Base-by-base conservation (phyloP, 306 rosid genomes). In the Vigna hirtella region DNA sequence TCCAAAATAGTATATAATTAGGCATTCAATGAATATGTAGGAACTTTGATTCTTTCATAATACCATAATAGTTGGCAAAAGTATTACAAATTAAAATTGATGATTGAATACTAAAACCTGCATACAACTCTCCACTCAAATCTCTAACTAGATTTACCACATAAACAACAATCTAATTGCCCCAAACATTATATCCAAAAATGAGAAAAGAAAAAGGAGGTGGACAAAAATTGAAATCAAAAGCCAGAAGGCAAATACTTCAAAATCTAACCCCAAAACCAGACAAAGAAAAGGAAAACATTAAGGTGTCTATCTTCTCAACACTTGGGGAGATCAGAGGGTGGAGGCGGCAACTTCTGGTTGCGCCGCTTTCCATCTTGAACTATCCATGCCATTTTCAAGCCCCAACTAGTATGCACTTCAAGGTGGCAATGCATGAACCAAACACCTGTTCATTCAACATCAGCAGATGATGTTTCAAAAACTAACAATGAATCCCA, bases 351-450 rank as follows among this genome's bases (percentile, higher is more conserved):
- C 40, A 91, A 76, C 86, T 91, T 91, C 73, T 91, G 92, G 67
- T 88, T 82, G 53, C 77, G 88, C 43, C 38, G 55, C 79, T 89
- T 85, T 16, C 94, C 97, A 40, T 91, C 94, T 70, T 79, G 76
- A 3, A 89, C 97, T 9, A 91, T 78, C 97, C 97, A 89, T 9
- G 93, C 97, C 97, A 91, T 91, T 72, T 91, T 91, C 81, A 91
- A 74, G 0, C 97, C 97, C 93, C 97, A 91, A 71, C 97, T 91
- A 0, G 97, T 91, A 59, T 91, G 97, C 22, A 89, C 93, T 85
- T 91, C 93, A 38, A 91, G 85, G 83, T 89, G 97, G 59, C 93
- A 91, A 70, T 91, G 96, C 96, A 91, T 91, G 57, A 91, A 91
- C 96, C 96, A 91, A 75, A 88, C 96, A 16, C 96, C 96, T 87